Base-by-base conservation (phyloP, 805 yeast genomes). In the Saccharomycopsis oosterbeekiorum region DNA sequence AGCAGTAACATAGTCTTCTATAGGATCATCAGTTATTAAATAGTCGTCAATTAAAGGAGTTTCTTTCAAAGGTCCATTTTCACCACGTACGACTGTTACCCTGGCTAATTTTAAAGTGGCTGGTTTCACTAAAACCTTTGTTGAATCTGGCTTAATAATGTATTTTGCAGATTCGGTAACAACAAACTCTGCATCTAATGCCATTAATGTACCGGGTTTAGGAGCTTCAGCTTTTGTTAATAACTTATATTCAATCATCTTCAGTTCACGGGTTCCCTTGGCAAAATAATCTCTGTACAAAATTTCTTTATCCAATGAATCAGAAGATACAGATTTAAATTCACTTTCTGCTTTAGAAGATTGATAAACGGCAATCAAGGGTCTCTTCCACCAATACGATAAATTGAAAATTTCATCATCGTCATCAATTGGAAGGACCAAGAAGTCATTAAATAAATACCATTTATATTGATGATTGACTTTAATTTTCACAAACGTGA, bases 101-200 rank as follows among this genome's bases (percentile, higher is more conserved):
- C 99, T 80, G 0, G 98, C 99, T 19, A 94, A 76, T 1, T 94
- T 84, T 54, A 86, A 78, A 59, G 82, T 80, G 57, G 84, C 84
- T 0, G 99, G 97, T 62, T 84, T 80, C 4, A 91, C 79, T 41
- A 93, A 72, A 5, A 82, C 79, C 65, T 85, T 84, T 4, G 78
- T 68, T 0, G 98, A 97, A 64, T 83, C 83, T 59, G 85, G 83
- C 59, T 83, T 82, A 56, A 93, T 81, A 68, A 92, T 97, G 54
- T 83, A 80, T 64, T 86, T 83, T 66, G 91, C 97, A 3, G 88
- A 88, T 57, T 84, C 82, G 39, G 92, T 71, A 37, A 85, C 81
- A 2, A 94, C 98, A 77, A 96, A 94, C 72, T 94, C 99, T 0
- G 99, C 97, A 76, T 94, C 99, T 61, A 94, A 86, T 0, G 98